Conservation (phyloP, 2,329 filamentous ascomycete species). For the Orbilia blumenaviensis region DNA sequence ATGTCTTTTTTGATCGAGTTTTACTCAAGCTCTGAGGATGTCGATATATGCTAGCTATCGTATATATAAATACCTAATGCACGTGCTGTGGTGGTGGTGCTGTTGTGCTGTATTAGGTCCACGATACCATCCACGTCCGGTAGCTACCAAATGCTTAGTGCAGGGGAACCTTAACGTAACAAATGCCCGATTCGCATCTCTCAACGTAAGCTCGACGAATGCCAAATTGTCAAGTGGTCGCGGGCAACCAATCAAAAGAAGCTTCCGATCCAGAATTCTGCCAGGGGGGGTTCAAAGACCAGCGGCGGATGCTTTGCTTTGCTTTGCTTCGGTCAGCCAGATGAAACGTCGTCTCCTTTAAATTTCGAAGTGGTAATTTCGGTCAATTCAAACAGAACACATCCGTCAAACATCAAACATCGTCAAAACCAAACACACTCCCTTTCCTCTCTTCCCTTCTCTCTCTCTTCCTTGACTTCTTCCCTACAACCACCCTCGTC, state of each 20-base stretch:
- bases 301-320: neutral
- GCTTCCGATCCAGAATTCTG: slow-evolving; percentile 9
- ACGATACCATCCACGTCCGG: no score
- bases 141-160: neutral
- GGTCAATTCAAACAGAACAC: slow-evolving; percentile 37
- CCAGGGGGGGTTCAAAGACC: slow-evolving; percentile 21
- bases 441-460: slow-evolving; percentile 6
- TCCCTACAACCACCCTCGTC: slow-evolving; percentile 10
- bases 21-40: neutral
- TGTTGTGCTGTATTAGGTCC: no score
- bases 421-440: slow-evolving; percentile 29
- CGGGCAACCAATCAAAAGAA: slow-evolving; percentile 6
- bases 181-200: no score
- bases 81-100: no score
- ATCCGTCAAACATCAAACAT: slow-evolving; percentile 54
- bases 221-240: neutral
- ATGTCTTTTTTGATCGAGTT: no score
- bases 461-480: neutral
- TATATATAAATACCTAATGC: neutral
- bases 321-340: neutral
- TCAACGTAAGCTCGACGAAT: slow-evolving; percentile 9
- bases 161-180: no score
- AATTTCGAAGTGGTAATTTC: slow-evolving; percentile 48
- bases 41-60: neutral
- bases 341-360: slow-evolving; percentile 54